Evolutionary conservation across 1,284 basidiomycete genomes (phyloP).

Genomic region (Trametes sp.): DNA sequence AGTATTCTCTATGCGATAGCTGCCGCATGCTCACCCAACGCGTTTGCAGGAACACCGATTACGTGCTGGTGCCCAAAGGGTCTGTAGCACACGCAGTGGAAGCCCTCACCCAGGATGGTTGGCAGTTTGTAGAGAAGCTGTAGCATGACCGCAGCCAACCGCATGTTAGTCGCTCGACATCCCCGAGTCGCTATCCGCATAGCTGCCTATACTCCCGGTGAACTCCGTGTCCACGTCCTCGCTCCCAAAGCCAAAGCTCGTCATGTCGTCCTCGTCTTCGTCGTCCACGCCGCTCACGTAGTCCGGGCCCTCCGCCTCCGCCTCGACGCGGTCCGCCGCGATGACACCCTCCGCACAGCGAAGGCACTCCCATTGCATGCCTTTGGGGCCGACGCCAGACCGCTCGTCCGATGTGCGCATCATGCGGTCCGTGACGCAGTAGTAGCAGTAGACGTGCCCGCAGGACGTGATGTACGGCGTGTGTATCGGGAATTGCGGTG

Average conservation of each 20-base stretch:
- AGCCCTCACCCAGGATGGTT: conserved; percentile 55
- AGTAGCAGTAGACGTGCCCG: conserved; percentile 87
- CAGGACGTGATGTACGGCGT: conserved; percentile 81
- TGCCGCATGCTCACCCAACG: conserved; percentile 1
- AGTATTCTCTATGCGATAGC: not conserved
- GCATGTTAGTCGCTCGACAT: conserved; percentile 31
- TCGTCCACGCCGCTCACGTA: conserved; percentile 40
- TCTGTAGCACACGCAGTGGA: conserved; percentile 50
- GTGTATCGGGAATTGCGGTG: conserved; percentile 68
- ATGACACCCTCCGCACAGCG: conserved; percentile 72
- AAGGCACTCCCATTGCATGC: conserved; percentile 78
- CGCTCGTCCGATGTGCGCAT: conserved; percentile 74
- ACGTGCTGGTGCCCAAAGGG: conserved; percentile 59
- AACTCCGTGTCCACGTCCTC: conserved; percentile 41
- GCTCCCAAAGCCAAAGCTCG: conserved; percentile 40
- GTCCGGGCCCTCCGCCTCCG: conserved; percentile 46
- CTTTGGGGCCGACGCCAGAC: conserved; percentile 50
- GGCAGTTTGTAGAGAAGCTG: too few relatives aligned
- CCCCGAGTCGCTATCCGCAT: conserved; percentile 53
- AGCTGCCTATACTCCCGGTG: conserved; percentile 46
- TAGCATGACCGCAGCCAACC: too few relatives aligned
- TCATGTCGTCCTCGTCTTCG: conserved; percentile 22
- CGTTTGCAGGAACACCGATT: conserved; percentile 65
- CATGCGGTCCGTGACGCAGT: conserved; percentile 85
- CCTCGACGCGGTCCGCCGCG: conserved; percentile 57